A percentile compares a stretch with the other conserved stretches of the same genome.
phyloP scores from a whole-genome alignment of 805 yeast genomes.

The Myxozyma mucilagina region DNA sequence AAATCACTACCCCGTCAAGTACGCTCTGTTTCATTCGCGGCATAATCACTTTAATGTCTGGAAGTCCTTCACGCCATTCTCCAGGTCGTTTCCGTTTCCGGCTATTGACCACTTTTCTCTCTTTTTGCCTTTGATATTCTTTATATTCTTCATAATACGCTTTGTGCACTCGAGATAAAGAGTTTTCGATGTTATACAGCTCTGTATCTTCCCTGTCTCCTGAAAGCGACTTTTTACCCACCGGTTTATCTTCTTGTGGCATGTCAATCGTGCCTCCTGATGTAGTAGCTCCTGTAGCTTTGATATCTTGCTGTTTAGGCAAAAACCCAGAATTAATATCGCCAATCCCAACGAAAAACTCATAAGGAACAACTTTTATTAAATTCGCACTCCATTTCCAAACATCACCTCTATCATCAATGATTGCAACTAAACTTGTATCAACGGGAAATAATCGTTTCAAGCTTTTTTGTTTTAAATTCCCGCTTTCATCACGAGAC shows the following conservation, averaged over 20 bases:
- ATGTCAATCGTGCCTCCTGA: conserved; percentile 22
- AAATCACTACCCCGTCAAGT: conserved; percentile 64
- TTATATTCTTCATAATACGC: conserved; percentile 54
- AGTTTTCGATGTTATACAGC: not conserved
- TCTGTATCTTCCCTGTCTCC: conserved; percentile 3
- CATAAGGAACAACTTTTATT: conserved; percentile 91
- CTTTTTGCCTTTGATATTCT: not conserved
- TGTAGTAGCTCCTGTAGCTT: conserved; percentile 7
- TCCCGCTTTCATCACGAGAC: conserved; percentile 93
- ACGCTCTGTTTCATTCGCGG: conserved; percentile 72
- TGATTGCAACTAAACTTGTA: conserved; percentile 92
- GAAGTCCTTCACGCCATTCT: conserved; percentile 38
- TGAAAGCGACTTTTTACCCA: conserved; percentile 49
- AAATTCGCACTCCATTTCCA: conserved; percentile 97
- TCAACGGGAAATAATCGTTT: conserved; percentile 91
- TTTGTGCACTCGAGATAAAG: conserved; percentile 61
- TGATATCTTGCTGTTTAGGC: conserved; percentile 59
- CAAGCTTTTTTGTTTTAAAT: conserved; percentile 82
- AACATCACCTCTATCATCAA: conserved; percentile 97
- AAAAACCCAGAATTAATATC: conserved; percentile 91
- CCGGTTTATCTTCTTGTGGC: conserved; percentile 5
- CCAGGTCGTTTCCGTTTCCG: conserved; percentile 24
- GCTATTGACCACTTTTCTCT: conserved; percentile 9
- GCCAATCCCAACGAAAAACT: conserved; percentile 94
- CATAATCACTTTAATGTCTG: conserved; percentile 69